Conservation (phyloP, 345 rosid genomes). For the Cardamine resedifolia region DNA sequence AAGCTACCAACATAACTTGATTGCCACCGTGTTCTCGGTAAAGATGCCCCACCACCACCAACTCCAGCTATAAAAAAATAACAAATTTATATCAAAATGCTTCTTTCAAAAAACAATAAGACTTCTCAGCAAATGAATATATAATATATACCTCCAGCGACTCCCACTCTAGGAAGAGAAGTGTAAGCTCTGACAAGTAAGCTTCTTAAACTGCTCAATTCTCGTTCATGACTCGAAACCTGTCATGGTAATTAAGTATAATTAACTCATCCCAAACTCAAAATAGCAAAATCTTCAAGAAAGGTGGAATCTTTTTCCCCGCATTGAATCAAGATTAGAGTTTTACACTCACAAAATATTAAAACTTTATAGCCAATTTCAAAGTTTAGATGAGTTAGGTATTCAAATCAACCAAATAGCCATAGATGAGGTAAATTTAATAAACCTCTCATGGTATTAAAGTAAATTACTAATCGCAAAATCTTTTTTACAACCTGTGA, state of each 20-base stretch:
- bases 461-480: too few relatives aligned
- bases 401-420: background rate
- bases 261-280: background rate
- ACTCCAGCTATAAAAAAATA: background rate
- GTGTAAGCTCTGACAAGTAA: constrained; percentile 47
- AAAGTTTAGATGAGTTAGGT: background rate
- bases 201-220: constrained; percentile 44
- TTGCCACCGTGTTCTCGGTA: constrained; percentile 48
- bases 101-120: background rate
- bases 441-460: too few relatives aligned
- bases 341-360: background rate
- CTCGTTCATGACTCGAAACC: constrained; percentile 58
- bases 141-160: constrained; percentile 41
- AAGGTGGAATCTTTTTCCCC: background rate
- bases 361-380: background rate
- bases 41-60: constrained; percentile 24
- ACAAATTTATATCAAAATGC: constrained; percentile 1
- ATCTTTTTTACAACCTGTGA: too few relatives aligned
- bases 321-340: background rate
- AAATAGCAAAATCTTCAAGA: background rate
- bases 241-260: constrained; percentile 13
- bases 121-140: background rate
- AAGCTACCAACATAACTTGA: constrained; percentile 77
- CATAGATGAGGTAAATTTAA: background rate
- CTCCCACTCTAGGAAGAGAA: constrained; percentile 44